These are phyloP conservation scores for Yamagishiella unicocca DNA, from an alignment of 139 green algal genomes.

Conservation along the genomic window DNA sequence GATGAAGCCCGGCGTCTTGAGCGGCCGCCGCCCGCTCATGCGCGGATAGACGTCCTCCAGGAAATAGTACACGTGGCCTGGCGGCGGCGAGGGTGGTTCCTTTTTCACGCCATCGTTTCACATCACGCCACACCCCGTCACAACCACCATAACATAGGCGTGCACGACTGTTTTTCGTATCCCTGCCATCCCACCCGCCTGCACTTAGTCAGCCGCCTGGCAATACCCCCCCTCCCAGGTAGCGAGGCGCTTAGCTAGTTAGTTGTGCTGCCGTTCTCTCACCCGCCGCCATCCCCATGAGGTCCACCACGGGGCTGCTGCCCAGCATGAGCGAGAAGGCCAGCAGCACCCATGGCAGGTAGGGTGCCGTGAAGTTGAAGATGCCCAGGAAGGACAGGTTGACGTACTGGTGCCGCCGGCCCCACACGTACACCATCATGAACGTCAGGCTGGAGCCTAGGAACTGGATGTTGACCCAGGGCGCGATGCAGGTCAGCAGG, in stretches of 20 bases:
- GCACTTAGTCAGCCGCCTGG: too few relatives aligned
- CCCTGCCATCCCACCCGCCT: too few relatives aligned
- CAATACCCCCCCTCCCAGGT: too few relatives aligned
- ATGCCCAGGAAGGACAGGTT: slow-evolving; percentile 97
- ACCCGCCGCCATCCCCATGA: slow-evolving; percentile 94
- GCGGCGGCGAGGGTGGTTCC: too few relatives aligned
- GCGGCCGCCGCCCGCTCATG: slow-evolving; percentile 84
- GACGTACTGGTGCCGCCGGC: slow-evolving; percentile 91
- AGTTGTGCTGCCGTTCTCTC: too few relatives aligned
- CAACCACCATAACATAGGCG: too few relatives aligned
- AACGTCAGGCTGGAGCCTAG: slow-evolving; percentile 96
- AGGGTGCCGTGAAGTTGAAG: slow-evolving; percentile 99
- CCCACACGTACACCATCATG: slow-evolving; percentile 99
- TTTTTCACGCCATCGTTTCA: too few relatives aligned
- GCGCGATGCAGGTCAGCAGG: slow-evolving; percentile 86
- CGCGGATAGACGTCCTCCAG: slow-evolving; percentile 98
- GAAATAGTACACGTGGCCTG: slow-evolving; percentile 97
- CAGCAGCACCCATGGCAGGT: slow-evolving; percentile 98
- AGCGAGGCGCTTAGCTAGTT: too few relatives aligned
- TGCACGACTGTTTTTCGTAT: too few relatives aligned
- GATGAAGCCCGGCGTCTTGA: slow-evolving; percentile 86
- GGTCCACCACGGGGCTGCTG: slow-evolving; percentile 88
- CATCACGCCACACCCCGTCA: too few relatives aligned
- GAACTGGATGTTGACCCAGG: slow-evolving; percentile 97
- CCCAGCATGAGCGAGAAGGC: slow-evolving; percentile 95